Evolutionary conservation across 768 basidiomycete genomes (phyloP), one percentile per base, ranked within the genome.

Genomic region (Leccinum disarticulatum): DNA sequence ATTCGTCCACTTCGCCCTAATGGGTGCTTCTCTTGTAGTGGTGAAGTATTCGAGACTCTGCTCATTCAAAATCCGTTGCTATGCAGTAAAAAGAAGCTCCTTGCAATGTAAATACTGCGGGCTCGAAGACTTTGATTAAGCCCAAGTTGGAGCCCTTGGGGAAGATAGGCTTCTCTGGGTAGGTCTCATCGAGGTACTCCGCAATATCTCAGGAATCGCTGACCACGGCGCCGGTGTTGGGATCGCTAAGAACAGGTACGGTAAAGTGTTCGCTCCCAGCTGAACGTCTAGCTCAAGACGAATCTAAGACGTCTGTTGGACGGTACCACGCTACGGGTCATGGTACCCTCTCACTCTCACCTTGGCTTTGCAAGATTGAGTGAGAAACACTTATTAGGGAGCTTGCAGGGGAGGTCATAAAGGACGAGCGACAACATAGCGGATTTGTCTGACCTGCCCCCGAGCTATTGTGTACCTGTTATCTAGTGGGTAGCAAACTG

Each of bases 1-100:
- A 61, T 33, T 80, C 74, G 27, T 81, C 78, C 54, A 83, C 60
- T n/a, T 65, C 49, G 60, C 68, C 4, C 76, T 77, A 51, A 76
- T 69, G 3, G 8, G 19, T 2, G 15, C 57, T 57, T 75, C 72
- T 36, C 77, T 67, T 6, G 74, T 77, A 19, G 57, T 53, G 25
- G 76, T 63, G 60, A 79, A 84, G 65, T 77, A 77, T 35, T 66
- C 71, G 41, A 61, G 57, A 57, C 78, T 80, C 36, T 56, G 61
- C 4, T 74, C 68, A 27, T 70, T 74, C 57, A 82, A 61, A 49
- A 72, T 60, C 14, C 61, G 38, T 7, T 64, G 63, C 1, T 25
- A 15, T 72, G 70, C 27, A 74, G 33, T 50, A 70, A 4, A 52
- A 22, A 1, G 65, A 55, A 10, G 31, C 31, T 25, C 36, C 41